Evolutionary conservation across 192 early-diverging fungal genomes (phyloP), one percentile per base, ranked within the genome.

Genomic region (Dimargaris cristalligena): DNA sequence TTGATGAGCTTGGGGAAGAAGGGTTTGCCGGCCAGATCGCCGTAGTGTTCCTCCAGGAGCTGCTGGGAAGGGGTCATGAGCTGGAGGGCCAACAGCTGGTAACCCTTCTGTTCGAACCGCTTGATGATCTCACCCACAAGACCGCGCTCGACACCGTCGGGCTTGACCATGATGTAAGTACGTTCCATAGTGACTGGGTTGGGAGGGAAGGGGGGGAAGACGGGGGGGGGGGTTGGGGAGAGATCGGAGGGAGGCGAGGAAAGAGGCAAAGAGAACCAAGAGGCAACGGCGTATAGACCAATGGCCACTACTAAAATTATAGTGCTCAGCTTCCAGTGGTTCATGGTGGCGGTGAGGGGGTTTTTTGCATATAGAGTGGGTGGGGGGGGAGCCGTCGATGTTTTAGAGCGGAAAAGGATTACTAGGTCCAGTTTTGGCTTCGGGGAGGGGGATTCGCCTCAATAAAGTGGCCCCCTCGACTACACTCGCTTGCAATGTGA

Each of bases 51-150:
- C 65, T 81, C 66, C 47, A 88, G 74, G 54, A 78, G 87, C 64
- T 80, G 75, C 70, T 78, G 63, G 71, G 78, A 71, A 44, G 90
- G 86, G 68, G 79, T 60, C 31, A 82, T 25, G 31, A 89, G 75
- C 81, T 93, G 77, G 66, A 95, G 76, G 41, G 83, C 92, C 50
- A 81, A 62, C 67, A 95, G 83, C 78, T 92, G 81, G 85, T 80
- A 95, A 44, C 92, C 92, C 65, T 83, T 82, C 45, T 74, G 55
- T 78, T 93, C 92, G 78, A 95, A 95, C 60, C 92, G 86, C 74
- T 85, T 84, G 72, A 95, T 79, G 71, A 93, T 89, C 71, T 89
- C 89, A 62, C 91, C 91, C 60, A 92, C 87, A 68, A 93, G 82
- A 58, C 92, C 88, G 67, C 82, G 78, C 68, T 80, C 78, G 58